Conservation (phyloP, 306 rosid species). For the Dicorynia guianensis region DNA sequence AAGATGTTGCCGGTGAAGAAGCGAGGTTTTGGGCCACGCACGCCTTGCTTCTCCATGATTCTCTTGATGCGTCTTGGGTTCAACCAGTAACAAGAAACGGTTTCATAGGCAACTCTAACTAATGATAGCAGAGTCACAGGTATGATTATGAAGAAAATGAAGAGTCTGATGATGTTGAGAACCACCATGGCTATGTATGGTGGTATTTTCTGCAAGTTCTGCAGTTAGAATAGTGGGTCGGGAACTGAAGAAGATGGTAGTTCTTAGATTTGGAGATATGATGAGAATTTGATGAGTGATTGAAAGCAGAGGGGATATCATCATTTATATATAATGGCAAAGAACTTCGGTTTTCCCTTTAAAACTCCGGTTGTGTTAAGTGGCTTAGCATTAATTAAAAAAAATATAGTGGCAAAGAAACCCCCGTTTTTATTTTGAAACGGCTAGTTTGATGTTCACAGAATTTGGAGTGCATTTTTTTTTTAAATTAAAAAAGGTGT, state of each 20-base stretch:
- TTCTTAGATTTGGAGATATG: not conserved
- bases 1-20: constrained; percentile 76
- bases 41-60: constrained; percentile 89
- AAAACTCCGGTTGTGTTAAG: too few species aligned
- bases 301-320: not conserved
- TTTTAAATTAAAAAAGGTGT: too few species aligned
- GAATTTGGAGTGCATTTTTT: too few species aligned
- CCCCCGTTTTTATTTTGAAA: too few species aligned
- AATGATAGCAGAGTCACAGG: constrained; percentile 39
- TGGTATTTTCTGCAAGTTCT: too few species aligned
- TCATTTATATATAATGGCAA: constrained; percentile 18
- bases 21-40: constrained; percentile 79
- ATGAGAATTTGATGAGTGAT: too few species aligned
- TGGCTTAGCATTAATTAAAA: too few species aligned
- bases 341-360: too few species aligned
- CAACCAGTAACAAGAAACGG: constrained; percentile 63
- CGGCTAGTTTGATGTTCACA: too few species aligned
- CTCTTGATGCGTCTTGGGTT: constrained; percentile 76
- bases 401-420: too few species aligned
- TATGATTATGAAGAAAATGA: constrained; percentile 34
- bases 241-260: not conserved
- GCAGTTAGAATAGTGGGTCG: too few species aligned
- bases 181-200: constrained; percentile 47
- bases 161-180: not conserved
- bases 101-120: constrained; percentile 55